Base-by-base conservation (phyloP, 805 yeast species). In the Cyberlindnera petersonii region DNA sequence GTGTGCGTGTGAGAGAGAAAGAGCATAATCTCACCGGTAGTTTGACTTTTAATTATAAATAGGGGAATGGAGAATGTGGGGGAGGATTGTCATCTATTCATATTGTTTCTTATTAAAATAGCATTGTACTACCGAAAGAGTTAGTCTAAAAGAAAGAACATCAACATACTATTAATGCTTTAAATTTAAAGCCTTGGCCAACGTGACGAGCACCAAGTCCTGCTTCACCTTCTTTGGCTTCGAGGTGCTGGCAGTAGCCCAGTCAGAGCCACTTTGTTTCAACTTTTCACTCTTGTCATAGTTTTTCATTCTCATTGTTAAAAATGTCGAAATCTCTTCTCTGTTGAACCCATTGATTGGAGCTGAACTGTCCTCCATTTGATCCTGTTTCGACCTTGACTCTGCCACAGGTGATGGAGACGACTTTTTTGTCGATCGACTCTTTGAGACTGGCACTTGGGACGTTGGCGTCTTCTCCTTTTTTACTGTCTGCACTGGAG, bases 321-420 rank as follows among this genome's bases (percentile, higher is more conserved):
- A 26, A 28, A 34, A 46, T 5, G 28, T 22, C 5, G 26, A 23
- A 6, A 46, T 20, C 18, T 43, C 37, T 9, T 37, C 39, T n/a
- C 41, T 23, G 34, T 48, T 48, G 45, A 48, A 48, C 15, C 36
- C 29, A 19, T 43, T 43, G 9, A 46, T 9, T 3, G 47, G 39
- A 9, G 4, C 23, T 11, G 8, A 15, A 4, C 24, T 26, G n/a
- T n/a, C n/a, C 26, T 42, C 23, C 23, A 16, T n/a, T 10, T 38
- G 19, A n/a, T 17, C 22, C 26, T 33, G 17, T 17, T 26, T 17
- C 24, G 24, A 11, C 11, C 20, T 23, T 9, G 19, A 11, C 20
- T 33, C 41, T 14, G n/a, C n/a, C n/a, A 37, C 24, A 4, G 9
- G 17, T 24, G 46, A 41, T 1, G 43, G 35, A 8, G 46, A 40